Base-by-base conservation (phyloP, 495 filamentous ascomycete genomes). In the Talaromyces stipitatus region DNA sequence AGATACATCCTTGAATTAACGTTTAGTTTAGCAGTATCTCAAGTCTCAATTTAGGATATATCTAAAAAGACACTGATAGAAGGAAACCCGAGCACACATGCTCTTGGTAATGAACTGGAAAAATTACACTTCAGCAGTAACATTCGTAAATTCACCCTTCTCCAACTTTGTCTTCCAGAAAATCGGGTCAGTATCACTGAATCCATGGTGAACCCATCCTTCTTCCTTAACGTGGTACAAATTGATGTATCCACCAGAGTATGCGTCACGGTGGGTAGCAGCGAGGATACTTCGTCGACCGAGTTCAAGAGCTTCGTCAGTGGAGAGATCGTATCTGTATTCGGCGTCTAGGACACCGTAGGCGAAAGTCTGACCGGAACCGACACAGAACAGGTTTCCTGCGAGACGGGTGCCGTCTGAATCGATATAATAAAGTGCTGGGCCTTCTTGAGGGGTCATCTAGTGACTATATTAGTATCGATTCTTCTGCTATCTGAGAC, bases 121-220 rank as follows among this genome's bases (percentile, higher is more conserved):
- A 47, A 47, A 55, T 63, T 69, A 77, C 63, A 97, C 75, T 64
- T 87, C 81, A 63, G 88, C 86, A 24, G 90, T 95, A 56, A 98
- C 94, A 73, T 97, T 97, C 58, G 89, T 92, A 73, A 98, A 98
- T 76, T 98, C 94, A 66, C 91, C 91, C 79, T 92, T 94, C 72
- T 96, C 88, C 65, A 97, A 73, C 85, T 97, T 98, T 41, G 90
- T 96, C 82, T 95, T 88, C 94, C 95, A 97, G 85, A 97, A 97
- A 64, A 97, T 91, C 23, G 90, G 90, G 78, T 94, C 91, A 61
- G 91, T 95, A 68, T 95, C 90, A 68, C 77, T 88, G 79, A 98
- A 98, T 48, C 94, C 94, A 67, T 97, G 92, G 80, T 95, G 96
- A 60, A 92, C 91, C 94, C 94, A 98, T 58, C 94, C 94, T 59